Evolutionary conservation across 2,329 filamentous ascomycete species (phyloP), one percentile per base, ranked within the genome.

Genomic region (Stemphylium beticola): DNA sequence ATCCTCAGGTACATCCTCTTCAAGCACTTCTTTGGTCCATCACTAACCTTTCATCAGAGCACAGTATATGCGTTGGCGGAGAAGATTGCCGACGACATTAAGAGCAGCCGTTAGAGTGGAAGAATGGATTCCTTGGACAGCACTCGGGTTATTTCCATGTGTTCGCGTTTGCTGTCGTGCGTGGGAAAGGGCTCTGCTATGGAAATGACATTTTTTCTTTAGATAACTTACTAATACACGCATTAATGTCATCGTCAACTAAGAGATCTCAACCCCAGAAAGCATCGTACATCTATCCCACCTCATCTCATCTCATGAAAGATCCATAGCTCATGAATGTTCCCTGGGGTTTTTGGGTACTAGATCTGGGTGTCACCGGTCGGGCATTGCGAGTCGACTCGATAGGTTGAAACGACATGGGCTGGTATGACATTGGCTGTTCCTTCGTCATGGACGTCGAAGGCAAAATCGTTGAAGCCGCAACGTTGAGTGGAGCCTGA

Each of bases 1-100:
- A 76, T 61, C 70, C 72, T 14, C 51, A 54, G 45, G 45, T 37
- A 15, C 32, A 7, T 24, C 5, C 4, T 7, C 6, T 24, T 22
- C 20, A 4, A 6, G 4, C 20, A 22, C 6, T 6, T 22, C 6
- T 22, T 22, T 6, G n/a, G n/a, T n/a, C n/a, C n/a, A n/a, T n/a
- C n/a, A 4, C 22, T 24, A 24, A 24, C 22, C 4, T 24, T 24
- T 24, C 8, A 7, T 24, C 6, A 24, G 22, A 24, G 22, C 22
- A 24, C 38, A 11, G 31, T 47, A 11, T 38, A 47, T 15, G 44
- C 34, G 4, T 9, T 39, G 2, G 34, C 44, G 9, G 26, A n/a
- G 32, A 53, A 42, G 17, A 17, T 37, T 36, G 37, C 33, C 4
- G 18, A 38, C 18, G 9, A 17, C 14, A 53, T 33, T 7, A 24